These are phyloP conservation scores for Spongispora temasekensis DNA, from an alignment of 1,284 basidiomycete genomes.

Conservation along the genomic window DNA sequence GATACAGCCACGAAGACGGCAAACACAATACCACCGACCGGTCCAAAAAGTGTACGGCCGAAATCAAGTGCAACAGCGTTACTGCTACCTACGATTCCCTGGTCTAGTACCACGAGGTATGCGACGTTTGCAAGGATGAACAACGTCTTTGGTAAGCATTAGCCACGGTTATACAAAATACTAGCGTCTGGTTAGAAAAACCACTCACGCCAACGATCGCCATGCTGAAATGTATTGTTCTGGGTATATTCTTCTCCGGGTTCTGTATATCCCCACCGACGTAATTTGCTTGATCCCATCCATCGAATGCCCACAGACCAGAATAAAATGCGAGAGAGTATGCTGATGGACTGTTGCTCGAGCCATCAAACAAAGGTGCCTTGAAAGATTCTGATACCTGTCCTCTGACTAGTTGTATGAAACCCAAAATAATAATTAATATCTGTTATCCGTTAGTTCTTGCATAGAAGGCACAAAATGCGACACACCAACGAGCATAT, in stretches of 20 bases:
- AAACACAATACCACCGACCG: conserved; percentile 84
- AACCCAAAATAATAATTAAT: conserved; percentile 69
- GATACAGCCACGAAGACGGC: conserved; percentile 91
- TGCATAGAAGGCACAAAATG: not conserved
- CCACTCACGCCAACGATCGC: conserved; percentile 64
- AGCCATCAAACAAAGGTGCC: conserved; percentile 70
- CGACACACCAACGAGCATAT: conserved; percentile 56
- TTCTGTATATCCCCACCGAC: conserved; percentile 91
- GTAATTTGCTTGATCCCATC: conserved; percentile 91
- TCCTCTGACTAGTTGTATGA: conserved; percentile 72
- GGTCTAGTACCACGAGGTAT: conserved; percentile 93
- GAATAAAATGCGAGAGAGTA: conserved; percentile 96
- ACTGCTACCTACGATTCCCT: conserved; percentile 68
- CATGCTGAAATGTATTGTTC: conserved; percentile 90
- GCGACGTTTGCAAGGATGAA: conserved; percentile 86
- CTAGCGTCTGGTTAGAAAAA: not conserved
- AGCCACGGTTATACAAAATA: not conserved
- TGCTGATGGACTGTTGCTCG: conserved; percentile 76
- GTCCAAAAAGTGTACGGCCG: conserved; percentile 84
- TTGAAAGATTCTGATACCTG: conserved; percentile 64
- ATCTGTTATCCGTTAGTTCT: conserved; percentile 43
- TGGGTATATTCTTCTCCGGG: conserved; percentile 84
- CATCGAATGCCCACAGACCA: conserved; percentile 94
- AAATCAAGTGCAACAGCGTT: conserved; percentile 97
- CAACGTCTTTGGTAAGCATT: conserved; percentile 46